Evolutionary conservation across 2,329 filamentous ascomycete genomes (phyloP).

Genomic region (Byssochlamys sp.): DNA sequence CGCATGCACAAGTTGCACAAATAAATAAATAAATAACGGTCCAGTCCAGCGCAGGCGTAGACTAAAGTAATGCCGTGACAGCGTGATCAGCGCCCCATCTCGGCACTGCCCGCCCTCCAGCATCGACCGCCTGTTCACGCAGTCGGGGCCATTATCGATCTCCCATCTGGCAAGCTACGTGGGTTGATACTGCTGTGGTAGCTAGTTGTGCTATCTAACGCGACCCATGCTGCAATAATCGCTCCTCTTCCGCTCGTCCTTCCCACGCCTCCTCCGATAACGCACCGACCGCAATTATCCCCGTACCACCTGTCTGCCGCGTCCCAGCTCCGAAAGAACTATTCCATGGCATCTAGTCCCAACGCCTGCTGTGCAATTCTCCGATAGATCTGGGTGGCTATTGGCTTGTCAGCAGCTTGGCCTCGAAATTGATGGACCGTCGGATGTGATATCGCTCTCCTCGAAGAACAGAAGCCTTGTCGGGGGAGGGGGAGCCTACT

Average conservation of each 20-base stretch:
- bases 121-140: not conserved
- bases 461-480: not conserved
- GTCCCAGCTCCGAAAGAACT: not conserved
- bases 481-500: not conserved
- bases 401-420: not conserved
- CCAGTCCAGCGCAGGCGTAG: no score
- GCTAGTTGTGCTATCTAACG: not conserved
- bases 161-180: not conserved
- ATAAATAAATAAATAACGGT: no score
- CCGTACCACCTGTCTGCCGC: not conserved
- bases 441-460: not conserved
- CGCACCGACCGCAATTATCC: not conserved
- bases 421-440: not conserved
- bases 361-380: not conserved
- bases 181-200: not conserved
- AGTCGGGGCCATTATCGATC: not conserved
- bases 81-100: not conserved
- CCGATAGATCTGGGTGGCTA: not conserved
- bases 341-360: not conserved
- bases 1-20: no score
- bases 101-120: not conserved
- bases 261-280: not conserved
- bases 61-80: not conserved
- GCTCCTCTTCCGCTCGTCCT: not conserved
- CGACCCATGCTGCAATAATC: not conserved